phyloP scores from a whole-genome alignment of 345 rosid species.

The Citrus unshiu region DNA sequence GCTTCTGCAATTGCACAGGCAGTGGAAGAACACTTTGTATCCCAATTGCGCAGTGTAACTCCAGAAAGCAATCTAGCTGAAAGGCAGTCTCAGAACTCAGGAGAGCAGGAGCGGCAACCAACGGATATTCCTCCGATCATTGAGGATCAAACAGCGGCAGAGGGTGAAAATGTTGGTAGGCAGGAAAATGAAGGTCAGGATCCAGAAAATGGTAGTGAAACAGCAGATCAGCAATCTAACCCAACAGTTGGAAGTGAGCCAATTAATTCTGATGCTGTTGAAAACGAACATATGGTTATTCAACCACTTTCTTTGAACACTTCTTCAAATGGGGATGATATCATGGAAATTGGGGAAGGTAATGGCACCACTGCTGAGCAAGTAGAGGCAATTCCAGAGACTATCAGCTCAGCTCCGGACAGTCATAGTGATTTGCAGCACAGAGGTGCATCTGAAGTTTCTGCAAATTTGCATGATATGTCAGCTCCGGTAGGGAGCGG shows the following conservation, averaged over 20 bases:
- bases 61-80: conserved; percentile 46
- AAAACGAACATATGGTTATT: conserved; percentile 39
- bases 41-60: conserved; percentile 50
- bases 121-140: conserved; percentile 35
- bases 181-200: conserved; percentile 53
- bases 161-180: conserved; percentile 39
- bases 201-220: conserved; percentile 42
- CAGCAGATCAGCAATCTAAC: conserved; percentile 31
- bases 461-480: conserved; percentile 34
- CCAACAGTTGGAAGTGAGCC: conserved; percentile 44
- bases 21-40: conserved; percentile 77
- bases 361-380: conserved; percentile 41
- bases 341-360: conserved; percentile 74
- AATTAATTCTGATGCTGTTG: conserved; percentile 23
- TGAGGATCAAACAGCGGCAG: conserved; percentile 41
- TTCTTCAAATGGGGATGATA: conserved; percentile 51
- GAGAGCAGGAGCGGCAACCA: conserved; percentile 56
- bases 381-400: conserved; percentile 35
- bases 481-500: conserved; percentile 25
- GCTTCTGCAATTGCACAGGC: conserved; percentile 85
- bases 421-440: conserved; percentile 29
- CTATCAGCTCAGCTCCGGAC: conserved; percentile 42
- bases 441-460: conserved; percentile 30
- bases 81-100: conserved; percentile 59
- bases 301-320: conserved; percentile 51